These are phyloP conservation scores for Acanthamoeba triangularis DNA, from an alignment of 208 protist species.

Conservation along the genomic window DNA sequence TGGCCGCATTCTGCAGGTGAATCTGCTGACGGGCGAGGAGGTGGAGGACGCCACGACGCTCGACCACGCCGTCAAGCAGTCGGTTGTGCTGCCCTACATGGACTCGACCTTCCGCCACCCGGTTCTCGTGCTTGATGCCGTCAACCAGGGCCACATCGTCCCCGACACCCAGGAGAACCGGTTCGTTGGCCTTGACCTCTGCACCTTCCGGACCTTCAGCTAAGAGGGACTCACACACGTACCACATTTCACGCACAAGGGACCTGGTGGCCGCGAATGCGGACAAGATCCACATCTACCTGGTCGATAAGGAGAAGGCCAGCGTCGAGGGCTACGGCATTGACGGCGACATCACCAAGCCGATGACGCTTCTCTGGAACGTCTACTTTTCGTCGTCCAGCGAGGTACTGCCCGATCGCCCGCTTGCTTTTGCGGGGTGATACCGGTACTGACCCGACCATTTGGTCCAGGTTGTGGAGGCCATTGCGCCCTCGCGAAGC, in stretches of 20 bases:
- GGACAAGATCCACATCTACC: conserved; percentile 15
- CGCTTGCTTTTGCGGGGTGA: no score
- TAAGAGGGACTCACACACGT: background rate
- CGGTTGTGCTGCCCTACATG: conserved; percentile 14
- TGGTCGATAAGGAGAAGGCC: conserved; percentile 21
- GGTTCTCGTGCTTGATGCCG: conserved; percentile 7
- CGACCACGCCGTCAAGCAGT: conserved; percentile 1
- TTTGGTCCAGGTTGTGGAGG: background rate
- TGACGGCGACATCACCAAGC: conserved; percentile 43
- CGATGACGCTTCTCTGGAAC: conserved; percentile 19
- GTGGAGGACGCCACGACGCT: background rate
- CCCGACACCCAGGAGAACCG: conserved; percentile 47
- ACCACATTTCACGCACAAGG: background rate
- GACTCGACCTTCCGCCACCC: background rate
- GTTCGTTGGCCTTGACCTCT: background rate
- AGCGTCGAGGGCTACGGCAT: conserved; percentile 55
- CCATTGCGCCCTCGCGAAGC: conserved; percentile 7
- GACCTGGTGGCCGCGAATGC: background rate
- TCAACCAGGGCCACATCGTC: background rate
- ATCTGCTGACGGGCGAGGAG: conserved; percentile 68
- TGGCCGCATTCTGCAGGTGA: conserved; percentile 16
- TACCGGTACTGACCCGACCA: background rate
- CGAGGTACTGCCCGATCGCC: background rate
- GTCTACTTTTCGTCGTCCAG: conserved; percentile 9
- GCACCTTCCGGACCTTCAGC: background rate